These are phyloP conservation scores for Tetrahymena elliotti DNA, from an alignment of 73 alveolate species.

Conservation along the genomic window DNA sequence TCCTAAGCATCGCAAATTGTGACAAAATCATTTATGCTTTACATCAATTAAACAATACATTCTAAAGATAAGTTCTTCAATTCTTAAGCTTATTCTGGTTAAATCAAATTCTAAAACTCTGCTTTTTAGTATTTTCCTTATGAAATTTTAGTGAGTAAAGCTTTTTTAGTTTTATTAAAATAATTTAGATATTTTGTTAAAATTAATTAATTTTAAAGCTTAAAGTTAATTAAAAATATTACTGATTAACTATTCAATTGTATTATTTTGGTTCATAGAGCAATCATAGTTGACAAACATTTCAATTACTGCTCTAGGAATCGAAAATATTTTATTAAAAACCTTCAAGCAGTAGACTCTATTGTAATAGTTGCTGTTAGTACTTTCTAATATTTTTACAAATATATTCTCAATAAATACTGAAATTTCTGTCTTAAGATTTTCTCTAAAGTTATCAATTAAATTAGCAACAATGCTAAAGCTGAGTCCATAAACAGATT, in stretches of 20 bases:
- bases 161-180: slow-evolving; percentile 64
- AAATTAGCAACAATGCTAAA: slow-evolving; percentile 78
- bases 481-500: slow-evolving; percentile 68
- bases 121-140: slow-evolving; percentile 57
- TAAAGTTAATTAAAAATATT: neutral
- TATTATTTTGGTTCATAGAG: slow-evolving; percentile 19
- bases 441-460: slow-evolving; percentile 74
- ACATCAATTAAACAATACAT: slow-evolving; percentile 17
- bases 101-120: slow-evolving; percentile 51
- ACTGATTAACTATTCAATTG: neutral
- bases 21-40: slow-evolving; percentile 28
- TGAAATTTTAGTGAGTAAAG: slow-evolving; percentile 75
- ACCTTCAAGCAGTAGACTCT: slow-evolving; percentile 79
- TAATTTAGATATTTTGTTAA: slow-evolving; percentile 59
- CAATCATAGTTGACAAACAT: slow-evolving; percentile 91
- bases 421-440: slow-evolving; percentile 73
- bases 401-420: slow-evolving; percentile 83
- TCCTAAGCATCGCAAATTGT: slow-evolving; percentile 17
- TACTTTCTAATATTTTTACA: slow-evolving; percentile 80
- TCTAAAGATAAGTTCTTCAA: slow-evolving; percentile 22
- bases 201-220: slow-evolving; percentile 9
- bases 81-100: slow-evolving; percentile 8
- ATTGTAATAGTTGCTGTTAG: slow-evolving; percentile 74
- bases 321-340: slow-evolving; percentile 65
- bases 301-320: slow-evolving; percentile 70